Evolutionary conservation across 1,139 yeast genomes (phyloP).

Genomic region (Pichiaceae sp.): DNA sequence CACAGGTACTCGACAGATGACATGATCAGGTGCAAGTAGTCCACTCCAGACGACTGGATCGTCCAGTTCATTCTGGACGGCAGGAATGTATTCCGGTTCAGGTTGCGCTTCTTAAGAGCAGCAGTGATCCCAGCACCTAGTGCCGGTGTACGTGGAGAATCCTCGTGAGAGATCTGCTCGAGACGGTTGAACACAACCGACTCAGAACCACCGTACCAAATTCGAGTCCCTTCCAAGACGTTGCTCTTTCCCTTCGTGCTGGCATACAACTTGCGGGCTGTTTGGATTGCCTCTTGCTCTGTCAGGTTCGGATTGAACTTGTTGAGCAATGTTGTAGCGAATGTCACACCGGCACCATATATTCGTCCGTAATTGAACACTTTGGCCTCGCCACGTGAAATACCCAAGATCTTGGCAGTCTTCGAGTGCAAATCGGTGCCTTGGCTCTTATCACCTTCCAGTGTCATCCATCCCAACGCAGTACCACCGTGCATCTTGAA

Average conservation of each 20-base stretch:
- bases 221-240: conserved; percentile 26
- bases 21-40: conserved; percentile 77
- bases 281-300: conserved; percentile 60
- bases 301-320: conserved; percentile 68
- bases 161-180: conserved; percentile 79
- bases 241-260: conserved; percentile 71
- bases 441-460: conserved; percentile 87
- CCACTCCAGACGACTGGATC: conserved; percentile 97
- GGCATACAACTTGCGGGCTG: conserved; percentile 62
- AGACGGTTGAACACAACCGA: conserved; percentile 83
- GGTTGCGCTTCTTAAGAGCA: conserved; percentile 61
- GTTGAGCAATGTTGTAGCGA: conserved; percentile 73
- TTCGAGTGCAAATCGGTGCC: conserved; percentile 94
- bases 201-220: conserved; percentile 93
- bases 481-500: conserved; percentile 92
- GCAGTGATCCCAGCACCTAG: conserved; percentile 90
- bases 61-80: conserved; percentile 97
- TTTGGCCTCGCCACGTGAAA: conserved; percentile 87
- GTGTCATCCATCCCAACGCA: conserved; percentile 98
- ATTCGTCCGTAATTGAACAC: conserved; percentile 94
- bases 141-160: conserved; percentile 83
- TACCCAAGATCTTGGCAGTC: conserved; percentile 84
- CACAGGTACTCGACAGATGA: conserved; percentile 83
- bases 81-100: conserved; percentile 59
- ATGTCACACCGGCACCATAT: conserved; percentile 93